Conservation (phyloP, 352 stramenopile genomes). For the Saprolegnia parasitica region DNA sequence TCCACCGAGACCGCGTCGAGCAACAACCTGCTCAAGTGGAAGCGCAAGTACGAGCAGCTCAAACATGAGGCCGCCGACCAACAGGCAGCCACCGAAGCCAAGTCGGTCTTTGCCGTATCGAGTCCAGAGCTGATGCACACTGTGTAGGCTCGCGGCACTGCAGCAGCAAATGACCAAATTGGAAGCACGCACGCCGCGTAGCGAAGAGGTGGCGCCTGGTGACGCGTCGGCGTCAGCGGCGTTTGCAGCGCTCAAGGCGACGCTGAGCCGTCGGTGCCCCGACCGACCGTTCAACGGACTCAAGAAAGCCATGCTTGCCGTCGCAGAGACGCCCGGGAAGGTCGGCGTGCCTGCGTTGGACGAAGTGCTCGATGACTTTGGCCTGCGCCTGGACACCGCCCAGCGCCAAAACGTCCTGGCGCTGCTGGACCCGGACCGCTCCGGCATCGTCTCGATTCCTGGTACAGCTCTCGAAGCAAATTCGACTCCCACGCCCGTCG, state of each 20-base stretch:
- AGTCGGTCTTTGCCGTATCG: background rate
- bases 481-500: background rate
- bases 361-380: conserved; percentile 29
- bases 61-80: conserved; percentile 11
- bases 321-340: conserved; percentile 18
- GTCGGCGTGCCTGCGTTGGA: conserved; percentile 1
- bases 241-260: conserved; percentile 9
- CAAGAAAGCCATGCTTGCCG: conserved; percentile 28
- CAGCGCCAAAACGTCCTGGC: conserved; percentile 19
- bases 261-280: conserved; percentile 8
- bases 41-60: conserved; percentile 26
- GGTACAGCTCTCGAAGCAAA: background rate
- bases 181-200: background rate
- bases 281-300: conserved; percentile 19
- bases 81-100: conserved; percentile 1
- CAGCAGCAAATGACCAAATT: background rate
- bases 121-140: background rate
- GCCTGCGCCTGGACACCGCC: conserved; percentile 3
- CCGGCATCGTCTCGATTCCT: conserved; percentile 14
- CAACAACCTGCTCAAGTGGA: conserved; percentile 23
- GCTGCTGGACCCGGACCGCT: conserved; percentile 5
- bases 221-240: conserved; percentile 9
- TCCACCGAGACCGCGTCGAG: background rate
- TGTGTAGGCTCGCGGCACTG: conserved; percentile 5
- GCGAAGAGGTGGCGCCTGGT: background rate